A percentile compares a stretch with the other conserved stretches of the same genome.
Evolutionary conservation across 441 rosid genomes (phyloP).

Genomic region (Melastoma candidum): DNA sequence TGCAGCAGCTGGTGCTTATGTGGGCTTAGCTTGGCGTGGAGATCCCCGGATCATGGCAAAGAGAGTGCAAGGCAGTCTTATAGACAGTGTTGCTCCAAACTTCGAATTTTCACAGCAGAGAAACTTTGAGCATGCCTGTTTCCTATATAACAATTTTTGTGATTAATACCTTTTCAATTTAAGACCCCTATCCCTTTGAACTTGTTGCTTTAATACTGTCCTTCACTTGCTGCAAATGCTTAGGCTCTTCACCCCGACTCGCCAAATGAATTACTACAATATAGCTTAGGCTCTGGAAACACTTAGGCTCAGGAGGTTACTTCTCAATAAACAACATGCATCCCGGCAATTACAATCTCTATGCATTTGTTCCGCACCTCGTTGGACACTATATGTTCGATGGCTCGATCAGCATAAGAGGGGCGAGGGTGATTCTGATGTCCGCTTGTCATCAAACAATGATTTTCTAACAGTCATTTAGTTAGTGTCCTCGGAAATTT

Average conservation of each 20-base stretch:
- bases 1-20: conserved; percentile 44
- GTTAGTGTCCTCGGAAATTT: not conserved
- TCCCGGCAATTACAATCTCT: conserved; percentile 34
- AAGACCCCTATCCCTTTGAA: no score
- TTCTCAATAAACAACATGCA: conserved; percentile 32
- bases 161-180: no score
- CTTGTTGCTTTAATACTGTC: no score
- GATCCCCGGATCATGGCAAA: conserved; percentile 64
- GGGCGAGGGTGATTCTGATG: conserved; percentile 19
- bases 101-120: not conserved
- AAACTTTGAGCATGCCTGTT: no score
- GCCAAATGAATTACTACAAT: no score
- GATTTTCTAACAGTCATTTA: conserved; percentile 1
- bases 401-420: conserved; percentile 22
- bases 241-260: no score
- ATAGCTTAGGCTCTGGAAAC: conserved; percentile 26
- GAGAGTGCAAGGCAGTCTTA: conserved; percentile 53
- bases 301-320: conserved; percentile 34
- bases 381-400: conserved; percentile 45
- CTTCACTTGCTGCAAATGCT: no score
- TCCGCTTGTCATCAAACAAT: not conserved
- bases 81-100: not conserved
- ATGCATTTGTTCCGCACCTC: conserved; percentile 53
- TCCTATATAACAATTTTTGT: no score
- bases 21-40: conserved; percentile 70